Evolutionary conservation across 2,329 filamentous ascomycete species (phyloP), one percentile per base, ranked within the genome.

Genomic region (Colletotrichum sp.): DNA sequence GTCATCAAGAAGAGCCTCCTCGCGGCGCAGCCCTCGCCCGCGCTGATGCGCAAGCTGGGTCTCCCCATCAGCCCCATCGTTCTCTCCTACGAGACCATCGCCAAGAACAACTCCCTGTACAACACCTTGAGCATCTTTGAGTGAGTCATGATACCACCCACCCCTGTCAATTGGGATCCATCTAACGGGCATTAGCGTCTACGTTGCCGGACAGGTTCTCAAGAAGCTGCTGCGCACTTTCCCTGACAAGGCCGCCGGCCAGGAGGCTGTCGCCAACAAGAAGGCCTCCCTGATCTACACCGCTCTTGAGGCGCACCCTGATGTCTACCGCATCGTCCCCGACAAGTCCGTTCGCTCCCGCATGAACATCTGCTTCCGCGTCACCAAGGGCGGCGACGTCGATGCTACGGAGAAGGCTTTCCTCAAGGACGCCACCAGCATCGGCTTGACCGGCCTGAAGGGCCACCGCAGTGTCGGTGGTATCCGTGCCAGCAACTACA

Each of bases 111-210:
- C 87, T 97, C 94, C 80, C 90, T 99, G 32, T 99, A 99, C 88
- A 99, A 99, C 86, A 99, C 96, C 0, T 88, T 99, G 13, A 96
- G 95, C 81, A 98, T 99, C 81, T 98, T 99, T 81, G 96, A 92
- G 91, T 92, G 84, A 82, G 90, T 86, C n/a, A 5, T 16, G 59
- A 63, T 34, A 64, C 59, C 5, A 49, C 59, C 34, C 6, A 10
- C 7, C 62, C 16, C 5, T 16, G 30, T 9, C 26, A 12, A 15
- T 10, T n/a, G 12, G 21, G 12, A 24, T 18, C 59, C 30, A 76
- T 24, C 77, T 55, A 15, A 55, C 30, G 10, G 30, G 55, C 76
- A 55, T 18, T 64, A 92, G 96, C 83, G 94, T 98, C 49, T 99
- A 94, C 87, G 92, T 98, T 70, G 95, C 95, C 18, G 96, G 96